Percentiles rank a stretch among this genome's conserved stretches.
Conservation (phyloP, 176 grass and related monocot genomes). For the Chrysopogon serrulatus region DNA sequence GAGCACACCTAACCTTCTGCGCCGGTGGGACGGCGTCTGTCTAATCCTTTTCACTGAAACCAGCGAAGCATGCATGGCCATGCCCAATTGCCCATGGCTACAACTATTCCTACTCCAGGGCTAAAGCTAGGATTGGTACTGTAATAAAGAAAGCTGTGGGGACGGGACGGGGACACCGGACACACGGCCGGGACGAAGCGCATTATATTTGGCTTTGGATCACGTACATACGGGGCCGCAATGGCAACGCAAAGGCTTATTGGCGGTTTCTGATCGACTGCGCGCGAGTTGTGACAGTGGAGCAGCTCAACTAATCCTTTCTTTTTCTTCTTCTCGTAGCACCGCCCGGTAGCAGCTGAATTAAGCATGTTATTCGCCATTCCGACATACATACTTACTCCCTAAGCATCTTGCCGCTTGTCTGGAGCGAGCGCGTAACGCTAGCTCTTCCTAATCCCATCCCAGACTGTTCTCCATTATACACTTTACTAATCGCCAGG, state of each 20-base stretch:
- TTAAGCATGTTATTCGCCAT: constrained; percentile 2
- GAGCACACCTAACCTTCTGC: neutral
- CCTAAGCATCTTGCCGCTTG: constrained; percentile 22
- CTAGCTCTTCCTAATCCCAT: neutral
- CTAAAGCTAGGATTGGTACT: neutral
- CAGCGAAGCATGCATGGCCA: neutral
- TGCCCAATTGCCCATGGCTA: neutral
- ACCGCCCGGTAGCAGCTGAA: neutral
- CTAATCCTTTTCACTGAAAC: neutral
- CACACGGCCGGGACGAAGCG: neutral
- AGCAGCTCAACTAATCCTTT: constrained; percentile 51
- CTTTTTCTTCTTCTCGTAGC: neutral
- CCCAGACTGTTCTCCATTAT: neutral
- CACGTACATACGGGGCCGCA: neutral
- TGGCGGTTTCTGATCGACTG: no score
- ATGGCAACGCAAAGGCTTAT: neutral
- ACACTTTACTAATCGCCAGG: neutral
- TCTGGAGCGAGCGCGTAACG: neutral
- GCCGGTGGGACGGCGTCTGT: neutral
- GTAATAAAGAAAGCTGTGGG: neutral
- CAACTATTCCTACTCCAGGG: neutral
- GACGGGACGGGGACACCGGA: no score
- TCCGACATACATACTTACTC: constrained; percentile 36
- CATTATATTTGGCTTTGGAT: constrained; percentile 13
- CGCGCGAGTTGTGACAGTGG: neutral